phyloP scores from a whole-genome alignment of 306 rosid species.

The Dryas octopetala region DNA sequence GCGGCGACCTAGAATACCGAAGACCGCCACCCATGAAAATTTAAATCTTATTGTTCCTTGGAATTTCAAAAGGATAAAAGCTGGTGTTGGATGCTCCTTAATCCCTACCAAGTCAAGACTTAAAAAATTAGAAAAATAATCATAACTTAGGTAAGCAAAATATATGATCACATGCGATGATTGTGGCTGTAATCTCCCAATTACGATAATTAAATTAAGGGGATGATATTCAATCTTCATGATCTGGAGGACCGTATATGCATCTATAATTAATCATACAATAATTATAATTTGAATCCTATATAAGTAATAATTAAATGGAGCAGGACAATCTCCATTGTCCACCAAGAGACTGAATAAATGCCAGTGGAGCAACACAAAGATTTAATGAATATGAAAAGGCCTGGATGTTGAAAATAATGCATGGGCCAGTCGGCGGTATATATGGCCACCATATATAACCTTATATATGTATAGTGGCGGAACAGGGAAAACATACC shows the following conservation, averaged over 20 bases:
- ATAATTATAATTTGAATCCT: conserved; percentile 2
- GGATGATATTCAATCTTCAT: conserved; percentile 31
- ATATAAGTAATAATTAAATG: not conserved
- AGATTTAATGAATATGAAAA: conserved; percentile 15
- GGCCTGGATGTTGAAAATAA: not conserved
- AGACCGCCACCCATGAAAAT: no score
- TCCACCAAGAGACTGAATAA: not conserved
- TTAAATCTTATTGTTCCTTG: no score
- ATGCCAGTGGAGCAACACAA: conserved; percentile 23
- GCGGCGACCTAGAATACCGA: no score
- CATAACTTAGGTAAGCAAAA: conserved; percentile 42
- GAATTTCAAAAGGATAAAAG: no score
- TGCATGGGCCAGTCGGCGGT: no score
- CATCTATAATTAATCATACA: conserved; percentile 2
- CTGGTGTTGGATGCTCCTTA: no score
- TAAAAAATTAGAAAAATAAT: conserved; percentile 6
- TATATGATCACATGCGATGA: conserved; percentile 52
- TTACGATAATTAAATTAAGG: conserved; percentile 14
- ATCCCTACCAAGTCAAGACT: no score
- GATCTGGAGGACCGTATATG: conserved; percentile 32
- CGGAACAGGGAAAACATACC: no score
- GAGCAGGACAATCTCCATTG: not conserved
- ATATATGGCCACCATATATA: no score
- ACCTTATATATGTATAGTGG: no score
- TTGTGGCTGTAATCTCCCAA: conserved; percentile 14